phyloP scores from a whole-genome alignment of 176 grass and related monocot genomes.

The Oryza punctata region DNA sequence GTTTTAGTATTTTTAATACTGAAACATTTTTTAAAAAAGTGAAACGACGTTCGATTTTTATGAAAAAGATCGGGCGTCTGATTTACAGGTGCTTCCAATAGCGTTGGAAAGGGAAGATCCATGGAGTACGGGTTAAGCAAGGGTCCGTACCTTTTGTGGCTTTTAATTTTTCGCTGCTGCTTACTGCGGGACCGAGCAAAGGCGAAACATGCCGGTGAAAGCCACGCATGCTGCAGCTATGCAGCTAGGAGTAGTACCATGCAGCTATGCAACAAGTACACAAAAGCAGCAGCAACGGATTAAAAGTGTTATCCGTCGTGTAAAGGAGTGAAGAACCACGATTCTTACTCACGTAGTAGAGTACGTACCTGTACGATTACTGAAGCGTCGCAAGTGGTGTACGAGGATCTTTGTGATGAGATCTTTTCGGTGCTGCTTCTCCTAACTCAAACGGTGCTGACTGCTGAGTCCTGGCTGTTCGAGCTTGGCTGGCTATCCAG shows the following conservation, averaged over 20 bases:
- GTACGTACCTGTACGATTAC: not conserved
- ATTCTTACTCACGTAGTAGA: not conserved
- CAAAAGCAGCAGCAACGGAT: not conserved
- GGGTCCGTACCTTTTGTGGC: not conserved
- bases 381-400: not conserved
- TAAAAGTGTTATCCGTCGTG: not conserved
- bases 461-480: not conserved
- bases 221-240: not conserved
- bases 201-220: not conserved
- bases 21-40: too few relatives aligned
- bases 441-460: not conserved
- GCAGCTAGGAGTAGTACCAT: too few relatives aligned
- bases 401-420: not conserved
- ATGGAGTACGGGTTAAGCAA: slow-evolving; percentile 50
- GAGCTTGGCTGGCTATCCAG: too few relatives aligned
- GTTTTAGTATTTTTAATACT: too few relatives aligned
- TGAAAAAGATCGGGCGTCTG: too few relatives aligned
- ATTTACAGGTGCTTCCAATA: too few relatives aligned
- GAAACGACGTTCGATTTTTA: too few relatives aligned
- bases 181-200: not conserved
- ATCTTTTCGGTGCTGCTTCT: not conserved
- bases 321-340: not conserved
- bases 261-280: not conserved
- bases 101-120: slow-evolving; percentile 9
- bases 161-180: not conserved